Conservation (phyloP, 179 eudicot species). For the Patellifolia procumbens region DNA sequence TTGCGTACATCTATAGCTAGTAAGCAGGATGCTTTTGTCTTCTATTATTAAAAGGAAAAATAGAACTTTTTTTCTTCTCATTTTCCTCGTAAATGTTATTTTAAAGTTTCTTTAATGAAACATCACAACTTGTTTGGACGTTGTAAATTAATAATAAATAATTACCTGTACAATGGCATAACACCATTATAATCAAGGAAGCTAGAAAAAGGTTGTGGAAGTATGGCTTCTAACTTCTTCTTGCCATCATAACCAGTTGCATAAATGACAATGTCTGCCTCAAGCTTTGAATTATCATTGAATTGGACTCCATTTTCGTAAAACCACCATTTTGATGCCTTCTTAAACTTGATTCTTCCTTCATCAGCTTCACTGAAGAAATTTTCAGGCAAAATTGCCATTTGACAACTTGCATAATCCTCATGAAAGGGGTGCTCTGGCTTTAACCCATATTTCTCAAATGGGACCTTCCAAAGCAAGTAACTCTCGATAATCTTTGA, state of each 20-base stretch:
- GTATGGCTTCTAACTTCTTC: slow-evolving; percentile 56
- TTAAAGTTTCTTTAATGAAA: too few relatives aligned
- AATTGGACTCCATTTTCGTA: slow-evolving; percentile 71
- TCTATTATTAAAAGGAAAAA: too few relatives aligned
- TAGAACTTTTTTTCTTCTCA: too few relatives aligned
- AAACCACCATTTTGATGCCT: slow-evolving; percentile 68
- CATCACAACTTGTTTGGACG: too few relatives aligned
- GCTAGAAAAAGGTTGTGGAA: slow-evolving; percentile 70
- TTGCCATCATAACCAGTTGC: slow-evolving; percentile 90
- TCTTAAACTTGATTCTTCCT: slow-evolving; percentile 68
- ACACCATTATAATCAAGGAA: slow-evolving; percentile 69
- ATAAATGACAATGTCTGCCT: slow-evolving; percentile 73
- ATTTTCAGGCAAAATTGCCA: slow-evolving; percentile 87
- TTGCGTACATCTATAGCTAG: too few relatives aligned
- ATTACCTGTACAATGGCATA: slow-evolving; percentile 79
- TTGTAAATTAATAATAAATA: background rate
- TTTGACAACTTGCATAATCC: slow-evolving; percentile 92
- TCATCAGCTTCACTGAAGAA: slow-evolving; percentile 73
- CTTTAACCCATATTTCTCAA: slow-evolving; percentile 68
- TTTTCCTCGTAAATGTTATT: too few relatives aligned
- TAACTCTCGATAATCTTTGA: slow-evolving; percentile 79
- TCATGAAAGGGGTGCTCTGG: slow-evolving; percentile 89
- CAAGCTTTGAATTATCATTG: slow-evolving; percentile 60
- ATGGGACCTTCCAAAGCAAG: slow-evolving; percentile 67
- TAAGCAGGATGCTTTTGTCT: too few relatives aligned